A percentile compares a stretch with the other conserved stretches of the same genome.
Evolutionary conservation across 2,329 filamentous ascomycete genomes (phyloP).

Genomic region (Drechslerella dactyloides): DNA sequence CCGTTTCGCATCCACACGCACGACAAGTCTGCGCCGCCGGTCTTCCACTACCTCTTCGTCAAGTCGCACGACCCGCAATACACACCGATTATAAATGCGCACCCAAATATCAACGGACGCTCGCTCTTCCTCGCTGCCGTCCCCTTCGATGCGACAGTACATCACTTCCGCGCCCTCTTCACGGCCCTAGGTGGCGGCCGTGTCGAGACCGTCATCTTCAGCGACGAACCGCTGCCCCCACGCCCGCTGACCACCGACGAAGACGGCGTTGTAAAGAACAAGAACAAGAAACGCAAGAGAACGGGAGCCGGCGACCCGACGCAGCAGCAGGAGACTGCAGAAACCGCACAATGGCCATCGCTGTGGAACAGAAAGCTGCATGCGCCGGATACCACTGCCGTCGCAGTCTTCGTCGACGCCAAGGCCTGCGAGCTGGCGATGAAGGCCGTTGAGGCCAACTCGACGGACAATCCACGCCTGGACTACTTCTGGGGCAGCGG

Average conservation of each 20-base stretch:
- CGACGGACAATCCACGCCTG: conserved; percentile 65
- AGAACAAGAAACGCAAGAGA: conserved; percentile 62
- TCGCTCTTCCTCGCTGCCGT: conserved; percentile 91
- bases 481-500: conserved; percentile 71
- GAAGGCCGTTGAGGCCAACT: conserved; percentile 71
- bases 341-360: conserved; percentile 67
- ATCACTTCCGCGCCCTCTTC: conserved; percentile 78
- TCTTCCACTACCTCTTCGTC: conserved; percentile 84
- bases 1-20: conserved; percentile 26
- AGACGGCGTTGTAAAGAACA: conserved; percentile 57
- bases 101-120: conserved; percentile 74
- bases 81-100: conserved; percentile 37
- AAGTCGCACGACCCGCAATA: conserved; percentile 78
- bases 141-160: conserved; percentile 80
- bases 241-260: conserved; percentile 58
- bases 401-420: conserved; percentile 83
- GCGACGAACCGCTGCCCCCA: conserved; percentile 59
- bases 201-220: conserved; percentile 79
- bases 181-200: conserved; percentile 76
- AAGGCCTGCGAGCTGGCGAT: conserved; percentile 76
- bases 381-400: conserved; percentile 75
- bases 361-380: conserved; percentile 76
- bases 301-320: conserved; percentile 55
- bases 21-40: conserved; percentile 61
- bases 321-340: conserved; percentile 64